These are phyloP conservation scores for Daldinia vernicosa DNA, from an alignment of 495 filamentous ascomycete species.

Conservation along the genomic window DNA sequence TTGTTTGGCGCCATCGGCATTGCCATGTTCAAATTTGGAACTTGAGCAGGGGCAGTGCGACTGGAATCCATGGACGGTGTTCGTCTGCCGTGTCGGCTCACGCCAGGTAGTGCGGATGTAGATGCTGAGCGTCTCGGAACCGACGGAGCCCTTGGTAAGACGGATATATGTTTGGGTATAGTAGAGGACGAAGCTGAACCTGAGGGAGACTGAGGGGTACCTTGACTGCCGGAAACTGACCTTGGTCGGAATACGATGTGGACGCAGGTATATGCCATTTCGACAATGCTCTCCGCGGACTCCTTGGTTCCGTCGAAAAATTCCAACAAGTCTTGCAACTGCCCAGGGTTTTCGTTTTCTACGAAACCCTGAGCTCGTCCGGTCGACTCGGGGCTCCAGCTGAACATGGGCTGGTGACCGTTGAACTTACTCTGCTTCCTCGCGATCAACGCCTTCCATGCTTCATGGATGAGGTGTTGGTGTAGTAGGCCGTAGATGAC, in stretches of 20 bases:
- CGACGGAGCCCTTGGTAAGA: constrained; percentile 27
- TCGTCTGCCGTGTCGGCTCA: constrained; percentile 30
- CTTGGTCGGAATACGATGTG: constrained; percentile 50
- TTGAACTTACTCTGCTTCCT: constrained; percentile 52
- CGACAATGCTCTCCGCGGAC: constrained; percentile 52
- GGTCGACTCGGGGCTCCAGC: constrained; percentile 56
- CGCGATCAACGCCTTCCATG: constrained; percentile 56
- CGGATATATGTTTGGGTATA: constrained; percentile 30
- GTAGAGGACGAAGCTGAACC: constrained; percentile 16
- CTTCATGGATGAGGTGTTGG: constrained; percentile 57
- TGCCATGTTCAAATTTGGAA: constrained; percentile 24
- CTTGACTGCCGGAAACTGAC: constrained; percentile 28
- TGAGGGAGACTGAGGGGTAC: constrained; percentile 14
- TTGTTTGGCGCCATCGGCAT: constrained; percentile 14
- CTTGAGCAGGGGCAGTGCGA: constrained; percentile 14
- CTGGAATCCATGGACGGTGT: constrained; percentile 25
- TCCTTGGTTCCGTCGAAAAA: constrained; percentile 56
- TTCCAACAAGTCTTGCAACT: constrained; percentile 60
- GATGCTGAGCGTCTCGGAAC: constrained; percentile 42
- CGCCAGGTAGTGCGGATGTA: constrained; percentile 38
- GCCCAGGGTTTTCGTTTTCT: constrained; percentile 57
- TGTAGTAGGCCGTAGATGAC: constrained; percentile 62
- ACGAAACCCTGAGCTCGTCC: constrained; percentile 60
- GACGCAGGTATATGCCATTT: constrained; percentile 54
- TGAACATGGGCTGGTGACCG: constrained; percentile 57